These are phyloP conservation scores for Trametes punicea DNA, from an alignment of 768 basidiomycete genomes.

Conservation along the genomic window DNA sequence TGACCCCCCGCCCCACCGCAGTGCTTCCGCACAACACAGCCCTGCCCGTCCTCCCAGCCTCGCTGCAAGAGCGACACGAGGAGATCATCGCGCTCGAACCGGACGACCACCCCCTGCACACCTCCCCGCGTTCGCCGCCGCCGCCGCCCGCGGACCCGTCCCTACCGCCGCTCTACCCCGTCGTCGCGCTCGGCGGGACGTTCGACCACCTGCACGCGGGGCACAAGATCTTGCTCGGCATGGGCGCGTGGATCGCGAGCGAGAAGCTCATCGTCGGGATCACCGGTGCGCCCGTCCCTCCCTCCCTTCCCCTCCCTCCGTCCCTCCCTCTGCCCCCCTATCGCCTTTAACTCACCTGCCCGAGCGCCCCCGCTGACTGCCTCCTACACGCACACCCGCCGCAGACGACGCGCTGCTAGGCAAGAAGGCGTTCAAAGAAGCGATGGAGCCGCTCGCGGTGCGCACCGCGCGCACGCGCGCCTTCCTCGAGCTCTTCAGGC, in stretches of 20 bases:
- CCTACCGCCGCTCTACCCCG: slow-evolving; percentile 44
- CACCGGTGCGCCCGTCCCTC: slow-evolving; percentile 52
- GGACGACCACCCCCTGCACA: slow-evolving; percentile 17
- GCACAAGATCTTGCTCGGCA: slow-evolving; percentile 94
- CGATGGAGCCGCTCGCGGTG: slow-evolving; percentile 57
- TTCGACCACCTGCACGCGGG: slow-evolving; percentile 98
- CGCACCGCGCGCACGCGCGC: slow-evolving; percentile 57
- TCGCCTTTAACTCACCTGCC: neutral
- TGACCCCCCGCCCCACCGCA: no score
- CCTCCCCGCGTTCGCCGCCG: slow-evolving; percentile 5
- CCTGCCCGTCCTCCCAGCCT: slow-evolving; percentile 7
- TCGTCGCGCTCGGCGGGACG: slow-evolving; percentile 89
- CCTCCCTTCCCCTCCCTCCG: neutral
- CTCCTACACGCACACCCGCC: neutral
- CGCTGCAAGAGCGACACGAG: neutral
- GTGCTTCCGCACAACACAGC: slow-evolving; percentile 9
- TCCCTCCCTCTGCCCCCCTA: neutral
- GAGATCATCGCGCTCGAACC: slow-evolving; percentile 19
- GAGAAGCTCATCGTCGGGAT: slow-evolving; percentile 87
- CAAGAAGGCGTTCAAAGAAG: slow-evolving; percentile 66
- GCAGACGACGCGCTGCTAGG: slow-evolving; percentile 67
- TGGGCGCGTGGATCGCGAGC: slow-evolving; percentile 79
- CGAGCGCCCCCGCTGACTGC: no score
- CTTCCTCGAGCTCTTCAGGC: slow-evolving; percentile 72
- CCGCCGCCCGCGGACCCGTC: slow-evolving; percentile 8